phyloP scores from a whole-genome alignment of 768 basidiomycete species.

The Naematelia encephala region DNA sequence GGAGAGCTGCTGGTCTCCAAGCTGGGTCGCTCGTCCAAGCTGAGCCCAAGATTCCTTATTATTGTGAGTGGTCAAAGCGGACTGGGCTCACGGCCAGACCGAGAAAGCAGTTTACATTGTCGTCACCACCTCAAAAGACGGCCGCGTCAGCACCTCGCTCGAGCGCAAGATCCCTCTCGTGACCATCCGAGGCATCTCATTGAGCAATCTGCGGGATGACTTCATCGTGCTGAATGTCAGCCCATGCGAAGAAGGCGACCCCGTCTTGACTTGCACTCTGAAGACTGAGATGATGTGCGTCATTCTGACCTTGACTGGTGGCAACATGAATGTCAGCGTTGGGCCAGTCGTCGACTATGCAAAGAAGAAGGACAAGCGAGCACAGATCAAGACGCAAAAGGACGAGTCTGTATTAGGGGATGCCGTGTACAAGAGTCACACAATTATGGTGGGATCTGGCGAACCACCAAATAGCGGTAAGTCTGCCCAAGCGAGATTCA shows the following conservation, averaged over 20 bases:
- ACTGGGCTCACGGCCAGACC: constrained; percentile 56
- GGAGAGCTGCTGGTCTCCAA: constrained; percentile 82
- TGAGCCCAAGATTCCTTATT: constrained; percentile 82
- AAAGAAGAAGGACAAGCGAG: constrained; percentile 96
- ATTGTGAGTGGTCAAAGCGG: constrained; percentile 61
- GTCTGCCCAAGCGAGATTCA: constrained; percentile 3
- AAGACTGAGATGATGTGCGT: constrained; percentile 90
- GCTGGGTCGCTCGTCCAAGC: constrained; percentile 79
- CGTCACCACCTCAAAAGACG: constrained; percentile 62
- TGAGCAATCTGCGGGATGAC: constrained; percentile 89
- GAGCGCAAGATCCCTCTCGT: constrained; percentile 88
- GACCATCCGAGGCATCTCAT: constrained; percentile 77
- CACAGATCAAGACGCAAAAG: constrained; percentile 78
- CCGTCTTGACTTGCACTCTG: constrained; percentile 82
- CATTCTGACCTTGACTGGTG: constrained; percentile 75
- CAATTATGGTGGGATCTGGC: constrained; percentile 80
- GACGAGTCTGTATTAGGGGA: constrained; percentile 77
- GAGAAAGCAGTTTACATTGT: constrained; percentile 79
- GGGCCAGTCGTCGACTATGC: constrained; percentile 75
- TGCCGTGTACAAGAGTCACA: constrained; percentile 90
- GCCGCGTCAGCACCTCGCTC: constrained; percentile 58
- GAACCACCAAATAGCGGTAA: constrained; percentile 69
- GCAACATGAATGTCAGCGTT: constrained; percentile 67
- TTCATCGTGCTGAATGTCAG: constrained; percentile 85
- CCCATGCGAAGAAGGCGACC: constrained; percentile 87